A percentile compares a stretch with the other conserved stretches of the same genome.
Conservation (phyloP, 2,329 filamentous ascomycete genomes). For the Lecanoromycetidae sp. region DNA sequence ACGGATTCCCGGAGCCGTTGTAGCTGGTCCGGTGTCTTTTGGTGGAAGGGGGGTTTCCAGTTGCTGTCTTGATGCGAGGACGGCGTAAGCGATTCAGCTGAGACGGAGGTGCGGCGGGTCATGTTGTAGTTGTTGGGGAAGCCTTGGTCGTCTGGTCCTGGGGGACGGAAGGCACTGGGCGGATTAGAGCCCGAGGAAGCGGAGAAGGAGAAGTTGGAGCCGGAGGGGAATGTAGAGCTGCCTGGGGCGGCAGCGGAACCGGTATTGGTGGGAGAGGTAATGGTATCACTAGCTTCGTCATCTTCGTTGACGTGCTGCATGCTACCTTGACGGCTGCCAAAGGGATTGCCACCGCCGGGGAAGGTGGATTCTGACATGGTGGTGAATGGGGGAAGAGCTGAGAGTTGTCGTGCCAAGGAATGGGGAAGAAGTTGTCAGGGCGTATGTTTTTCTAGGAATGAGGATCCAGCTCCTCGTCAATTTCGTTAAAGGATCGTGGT, state of each 20-base stretch:
- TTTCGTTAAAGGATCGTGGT: neutral
- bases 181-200: conserved; percentile 3
- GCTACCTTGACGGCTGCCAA: conserved; percentile 26
- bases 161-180: conserved; percentile 23
- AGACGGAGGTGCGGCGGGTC: conserved; percentile 85
- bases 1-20: conserved; percentile 69
- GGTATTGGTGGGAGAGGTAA: conserved; percentile 56
- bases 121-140: conserved; percentile 92
- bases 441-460: no score
- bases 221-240: neutral
- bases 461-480: no score
- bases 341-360: conserved; percentile 34
- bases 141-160: conserved; percentile 37
- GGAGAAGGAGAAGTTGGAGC: conserved; percentile 8
- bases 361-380: conserved; percentile 64
- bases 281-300: conserved; percentile 64
- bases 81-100: conserved; percentile 89
- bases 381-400: neutral
- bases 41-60: conserved; percentile 77
- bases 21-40: conserved; percentile 72
- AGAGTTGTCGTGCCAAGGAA: neutral
- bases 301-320: conserved; percentile 64
- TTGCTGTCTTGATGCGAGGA: conserved; percentile 71
- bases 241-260: neutral
- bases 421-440: neutral